Conservation (phyloP, 1,284 basidiomycete genomes). For the Athelia sp. region DNA sequence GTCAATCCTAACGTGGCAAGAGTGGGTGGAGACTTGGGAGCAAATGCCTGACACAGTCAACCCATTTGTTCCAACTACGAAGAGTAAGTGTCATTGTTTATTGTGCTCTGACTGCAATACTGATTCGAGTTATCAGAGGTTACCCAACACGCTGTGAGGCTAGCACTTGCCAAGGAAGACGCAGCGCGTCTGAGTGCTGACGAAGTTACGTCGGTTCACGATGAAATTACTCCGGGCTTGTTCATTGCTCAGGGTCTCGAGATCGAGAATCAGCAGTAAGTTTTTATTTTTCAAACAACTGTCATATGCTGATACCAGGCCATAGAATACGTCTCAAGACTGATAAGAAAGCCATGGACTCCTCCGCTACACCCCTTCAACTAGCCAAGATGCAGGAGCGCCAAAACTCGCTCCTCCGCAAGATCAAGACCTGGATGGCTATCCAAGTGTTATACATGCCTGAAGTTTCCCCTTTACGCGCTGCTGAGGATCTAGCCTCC, state of each 20-base stretch:
- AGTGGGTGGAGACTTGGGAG: constrained; percentile 2
- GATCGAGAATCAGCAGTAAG: constrained; percentile 9
- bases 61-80: constrained; percentile 3
- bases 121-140: constrained; percentile 1
- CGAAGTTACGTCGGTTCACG: constrained; percentile 1
- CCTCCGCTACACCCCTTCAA: not conserved
- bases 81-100: not conserved
- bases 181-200: not conserved
- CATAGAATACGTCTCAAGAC: not conserved
- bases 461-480: not conserved
- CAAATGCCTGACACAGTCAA: not conserved
- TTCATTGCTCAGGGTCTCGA: constrained; percentile 4
- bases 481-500: not conserved
- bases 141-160: constrained; percentile 5
- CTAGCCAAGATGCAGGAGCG: constrained; percentile 1
- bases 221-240: constrained; percentile 3
- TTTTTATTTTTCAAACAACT: not conserved
- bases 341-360: not conserved
- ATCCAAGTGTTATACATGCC: not conserved
- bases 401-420: not conserved
- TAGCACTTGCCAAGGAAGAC: constrained; percentile 5
- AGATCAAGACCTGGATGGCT: not conserved
- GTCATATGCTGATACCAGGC: no score
- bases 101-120: not conserved
- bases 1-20: constrained; percentile 2